Base-by-base conservation (phyloP, 106 monocot genomes). In the Chionographis japonica region DNA sequence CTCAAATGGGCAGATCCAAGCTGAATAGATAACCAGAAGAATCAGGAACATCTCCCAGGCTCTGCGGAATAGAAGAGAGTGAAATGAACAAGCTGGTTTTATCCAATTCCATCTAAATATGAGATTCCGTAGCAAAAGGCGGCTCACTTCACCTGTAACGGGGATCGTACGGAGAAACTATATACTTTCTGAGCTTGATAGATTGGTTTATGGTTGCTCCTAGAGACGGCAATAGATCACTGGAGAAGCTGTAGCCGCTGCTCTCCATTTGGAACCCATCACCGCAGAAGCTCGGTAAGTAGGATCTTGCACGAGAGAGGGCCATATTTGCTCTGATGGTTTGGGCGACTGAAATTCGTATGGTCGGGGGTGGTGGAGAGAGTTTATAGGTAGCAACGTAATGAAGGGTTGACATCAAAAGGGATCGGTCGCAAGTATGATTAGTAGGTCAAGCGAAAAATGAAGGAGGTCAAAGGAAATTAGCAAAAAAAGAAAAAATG, bases 1-100 rank as follows among this genome's bases (percentile, higher is more conserved):
- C 62, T 89, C 89, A 19, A 89, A 85, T 6, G 89, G 89, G 77
- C 89, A 89, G 40, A 89, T 66, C 85, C 85, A 89, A 17, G 85
- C 82, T 3, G 89, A 89, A 51, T 77, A 80, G 63, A 89, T 68
- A 15, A 89, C 89, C 40, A 89, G 74, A 18, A 89, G 12, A 40
- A 85, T 75, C 50, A 89, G 85, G 70, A 85, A 89, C 54, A 67
- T 77, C 60, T 85, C 70, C 89, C 89, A 89, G 8, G 79, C 82
- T 75, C 89, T 85, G 74, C 50, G 14, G 37, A 14, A 53, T 54
- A 70, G 16, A 68, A 62, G 50, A 27, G 36, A 1, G 20, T 12
- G 36, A 57, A 27, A 54, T 19, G 35, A 10, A 52, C 58, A 54
- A 4, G 38, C 40, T 55, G 16, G 8, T 20, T 56, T 35, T 37